phyloP scores from a whole-genome alignment of 2,329 filamentous ascomycete species.

The Cladophialophora chaetospira region DNA sequence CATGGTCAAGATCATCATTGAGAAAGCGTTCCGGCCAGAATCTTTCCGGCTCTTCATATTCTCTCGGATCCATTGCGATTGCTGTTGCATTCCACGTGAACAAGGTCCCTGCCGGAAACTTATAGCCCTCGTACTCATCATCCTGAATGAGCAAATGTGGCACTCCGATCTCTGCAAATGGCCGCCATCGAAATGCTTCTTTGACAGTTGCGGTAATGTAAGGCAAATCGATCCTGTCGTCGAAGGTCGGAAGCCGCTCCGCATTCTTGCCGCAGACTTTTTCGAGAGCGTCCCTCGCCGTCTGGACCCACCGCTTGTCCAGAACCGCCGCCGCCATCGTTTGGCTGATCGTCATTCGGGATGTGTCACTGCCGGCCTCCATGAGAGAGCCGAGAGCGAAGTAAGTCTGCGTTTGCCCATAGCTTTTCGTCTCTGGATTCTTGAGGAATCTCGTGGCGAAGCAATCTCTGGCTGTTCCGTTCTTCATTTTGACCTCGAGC shows the following conservation, averaged over 20 bases:
- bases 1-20: constrained; percentile 33
- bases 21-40: constrained; percentile 30
- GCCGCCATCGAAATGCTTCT: constrained; percentile 42
- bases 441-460: constrained; percentile 39
- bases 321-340: constrained; percentile 53
- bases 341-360: constrained; percentile 50
- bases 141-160: constrained; percentile 36
- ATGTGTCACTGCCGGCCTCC: constrained; percentile 56
- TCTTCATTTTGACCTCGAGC: constrained; percentile 27
- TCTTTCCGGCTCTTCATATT: constrained; percentile 28
- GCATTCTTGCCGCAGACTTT: constrained; percentile 38
- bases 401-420: constrained; percentile 45
- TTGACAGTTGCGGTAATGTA: constrained; percentile 40
- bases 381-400: constrained; percentile 43
- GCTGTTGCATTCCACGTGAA: constrained; percentile 50
- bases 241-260: constrained; percentile 38
- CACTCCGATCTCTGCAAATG: constrained; percentile 42
- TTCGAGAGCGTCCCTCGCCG: constrained; percentile 49
- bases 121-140: constrained; percentile 46
- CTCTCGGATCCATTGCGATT: constrained; percentile 45
- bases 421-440: constrained; percentile 37
- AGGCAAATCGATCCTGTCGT: constrained; percentile 36
- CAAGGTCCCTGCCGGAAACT: constrained; percentile 53
- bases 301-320: constrained; percentile 47
- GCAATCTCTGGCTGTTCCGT: constrained; percentile 41